Evolutionary conservation across 345 rosid genomes (phyloP), one percentile per base, ranked within the genome.

Genomic region (Eutrema japonicum): DNA sequence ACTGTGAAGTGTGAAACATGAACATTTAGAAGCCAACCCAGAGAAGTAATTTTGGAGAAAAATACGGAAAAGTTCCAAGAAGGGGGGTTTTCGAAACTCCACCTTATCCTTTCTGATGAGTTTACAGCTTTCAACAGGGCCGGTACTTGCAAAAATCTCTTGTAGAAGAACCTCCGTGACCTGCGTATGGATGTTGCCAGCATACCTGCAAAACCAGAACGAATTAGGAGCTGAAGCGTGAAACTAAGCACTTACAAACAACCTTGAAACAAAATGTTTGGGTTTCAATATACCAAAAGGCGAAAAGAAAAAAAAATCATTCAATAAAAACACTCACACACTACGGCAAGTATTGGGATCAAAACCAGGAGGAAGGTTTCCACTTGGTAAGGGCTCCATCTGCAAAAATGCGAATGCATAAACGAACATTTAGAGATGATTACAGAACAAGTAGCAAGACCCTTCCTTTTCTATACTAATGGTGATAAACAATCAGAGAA

Each of bases 301-400:
- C 11, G 3, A 9, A 6, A 36, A 11, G 14, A n/a, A 35, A 33
- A 7, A 33, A 46, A 16, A 18, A 16, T 16, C n/a, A 49, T n/a
- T 57, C 18, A 70, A 71, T 43, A 9, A 30, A 77, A 83, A 84
- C 74, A 88, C 97, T 95, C 88, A 95, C 99, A 95, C 93, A 82
- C 99, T 92, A 86, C 96, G 92, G 87, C 99, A 95, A 87, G 88
- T 83, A 74, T 82, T 88, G 66, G 92, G 96, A 89, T 92, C 99
- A 83, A 95, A 92, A 85, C 99, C 99, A 79, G 97, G 96, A 87
- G 98, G 98, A 86, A 91, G 89, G 83, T 94, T 94, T 82, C 98
- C 98, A 83, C 95, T 89, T 78, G 96, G 93, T 70, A 95, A 79
- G 52, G 93, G 96, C 83, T 95, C 96, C 81, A 95, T 90, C 99